Evolutionary conservation across 345 rosid genomes (phyloP).

Genomic region (Chamaenerion angustifolium): DNA sequence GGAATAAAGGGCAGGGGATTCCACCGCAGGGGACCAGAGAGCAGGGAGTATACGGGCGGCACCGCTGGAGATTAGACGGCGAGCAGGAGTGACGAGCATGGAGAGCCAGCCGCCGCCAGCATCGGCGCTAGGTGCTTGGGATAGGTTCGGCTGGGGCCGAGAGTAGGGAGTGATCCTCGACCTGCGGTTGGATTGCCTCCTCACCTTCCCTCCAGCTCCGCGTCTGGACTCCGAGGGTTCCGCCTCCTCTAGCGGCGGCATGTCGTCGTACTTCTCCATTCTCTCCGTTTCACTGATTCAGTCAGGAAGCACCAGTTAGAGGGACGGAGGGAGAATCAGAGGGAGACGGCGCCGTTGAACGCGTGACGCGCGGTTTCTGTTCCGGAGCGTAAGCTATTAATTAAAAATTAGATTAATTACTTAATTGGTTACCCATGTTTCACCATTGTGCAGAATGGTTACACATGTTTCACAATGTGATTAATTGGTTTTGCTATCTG

Average conservation of each 20-base stretch:
- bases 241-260: conserved; percentile 19
- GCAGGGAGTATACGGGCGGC: conserved; percentile 54
- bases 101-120: conserved; percentile 43
- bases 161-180: conserved; percentile 39
- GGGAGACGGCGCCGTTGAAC: too few species aligned
- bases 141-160: conserved; percentile 34
- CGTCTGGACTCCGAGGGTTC: not conserved
- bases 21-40: conserved; percentile 23
- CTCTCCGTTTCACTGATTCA: too few species aligned
- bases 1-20: conserved; percentile 22
- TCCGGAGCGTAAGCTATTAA: too few species aligned
- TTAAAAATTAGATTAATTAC: too few species aligned
- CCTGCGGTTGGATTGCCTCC: conserved; percentile 26
- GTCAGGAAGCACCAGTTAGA: too few species aligned
- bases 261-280: conserved; percentile 4
- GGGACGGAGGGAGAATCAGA: too few species aligned
- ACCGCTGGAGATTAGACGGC: conserved; percentile 50
- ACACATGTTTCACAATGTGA: too few species aligned
- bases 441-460: too few species aligned
- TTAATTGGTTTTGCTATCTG: too few species aligned
- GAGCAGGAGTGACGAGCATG: conserved; percentile 70
- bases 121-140: conserved; percentile 18
- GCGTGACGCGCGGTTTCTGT: too few species aligned
- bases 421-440: too few species aligned
- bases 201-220: conserved; percentile 62